phyloP scores from a whole-genome alignment of 192 early-diverging fungal genomes.

The Dispira parvispora region DNA sequence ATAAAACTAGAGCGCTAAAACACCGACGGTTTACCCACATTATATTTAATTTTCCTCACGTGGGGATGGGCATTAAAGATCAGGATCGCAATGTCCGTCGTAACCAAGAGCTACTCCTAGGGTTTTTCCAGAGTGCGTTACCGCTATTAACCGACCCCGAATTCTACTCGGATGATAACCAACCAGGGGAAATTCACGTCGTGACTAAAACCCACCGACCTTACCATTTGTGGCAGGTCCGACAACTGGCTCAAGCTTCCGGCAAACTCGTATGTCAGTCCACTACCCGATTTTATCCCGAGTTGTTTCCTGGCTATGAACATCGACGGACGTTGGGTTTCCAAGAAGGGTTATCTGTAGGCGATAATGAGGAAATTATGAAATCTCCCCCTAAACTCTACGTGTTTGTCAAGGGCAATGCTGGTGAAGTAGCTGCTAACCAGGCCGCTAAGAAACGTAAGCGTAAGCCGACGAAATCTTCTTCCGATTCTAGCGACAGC shows the following conservation, averaged over 20 bases:
- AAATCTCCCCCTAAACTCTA: constrained; percentile 45
- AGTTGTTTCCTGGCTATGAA: constrained; percentile 65
- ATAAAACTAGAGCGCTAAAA: constrained; percentile 35
- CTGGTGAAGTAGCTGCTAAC: too few species aligned
- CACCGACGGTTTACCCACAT: constrained; percentile 55
- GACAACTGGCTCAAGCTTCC: constrained; percentile 48
- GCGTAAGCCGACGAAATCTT: too few species aligned
- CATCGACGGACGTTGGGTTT: constrained; percentile 94
- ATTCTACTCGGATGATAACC: constrained; percentile 6
- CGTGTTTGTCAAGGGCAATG: constrained; percentile 40
- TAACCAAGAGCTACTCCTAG: constrained; percentile 55
- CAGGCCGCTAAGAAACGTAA: too few species aligned
- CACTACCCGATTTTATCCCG: constrained; percentile 44
- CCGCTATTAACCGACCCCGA: constrained; percentile 29
- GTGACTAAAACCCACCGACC: constrained; percentile 72
- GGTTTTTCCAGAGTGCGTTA: constrained; percentile 41
- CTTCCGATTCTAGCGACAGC: too few species aligned
- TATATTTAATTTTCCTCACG: constrained; percentile 94
- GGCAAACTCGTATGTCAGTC: constrained; percentile 34
- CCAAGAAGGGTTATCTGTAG: constrained; percentile 56
- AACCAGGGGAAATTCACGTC: constrained; percentile 54
- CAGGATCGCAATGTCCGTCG: constrained; percentile 61
- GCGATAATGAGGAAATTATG: constrained; percentile 63
- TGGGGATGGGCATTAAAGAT: constrained; percentile 85
- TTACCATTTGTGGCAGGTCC: constrained; percentile 79